Percentiles rank a stretch among this genome's conserved stretches.
These are phyloP conservation scores for Parastagonospora nodorum DNA, from an alignment of 2,329 filamentous ascomycete species.

Conservation along the genomic window DNA sequence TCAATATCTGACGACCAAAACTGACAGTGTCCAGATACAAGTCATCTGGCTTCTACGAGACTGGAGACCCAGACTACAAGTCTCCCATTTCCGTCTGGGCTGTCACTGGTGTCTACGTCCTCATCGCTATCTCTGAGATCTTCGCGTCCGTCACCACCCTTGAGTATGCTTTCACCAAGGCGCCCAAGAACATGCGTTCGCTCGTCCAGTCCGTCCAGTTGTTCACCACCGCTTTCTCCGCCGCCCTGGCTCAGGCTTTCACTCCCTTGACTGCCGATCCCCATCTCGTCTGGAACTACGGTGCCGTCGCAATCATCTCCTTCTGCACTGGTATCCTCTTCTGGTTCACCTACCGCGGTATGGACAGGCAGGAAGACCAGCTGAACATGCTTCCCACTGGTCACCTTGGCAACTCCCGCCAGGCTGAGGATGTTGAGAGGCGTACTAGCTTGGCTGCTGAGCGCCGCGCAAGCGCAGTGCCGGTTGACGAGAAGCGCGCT, in stretches of 20 bases:
- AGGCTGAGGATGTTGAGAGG: constrained; percentile 39
- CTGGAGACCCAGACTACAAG: constrained; percentile 42
- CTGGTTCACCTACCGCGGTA: constrained; percentile 36
- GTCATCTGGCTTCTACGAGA: constrained; percentile 55
- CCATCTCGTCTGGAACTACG: constrained; percentile 43
- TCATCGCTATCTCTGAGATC: constrained; percentile 65
- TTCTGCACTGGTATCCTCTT: constrained; percentile 42
- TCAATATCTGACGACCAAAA: background rate
- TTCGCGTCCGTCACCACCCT: constrained; percentile 70
- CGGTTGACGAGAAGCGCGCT: constrained; percentile 17
- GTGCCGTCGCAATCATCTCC: constrained; percentile 41
- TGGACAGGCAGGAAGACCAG: constrained; percentile 43
- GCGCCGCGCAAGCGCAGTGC: constrained; percentile 11
- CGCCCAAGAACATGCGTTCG: constrained; percentile 66
- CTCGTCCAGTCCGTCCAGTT: constrained; percentile 44
- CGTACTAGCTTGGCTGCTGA: constrained; percentile 23
- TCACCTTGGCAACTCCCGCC: constrained; percentile 34
- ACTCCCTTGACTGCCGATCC: constrained; percentile 34
- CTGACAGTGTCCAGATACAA: constrained; percentile 49
- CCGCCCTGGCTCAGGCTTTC: constrained; percentile 37
- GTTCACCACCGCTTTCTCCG: constrained; percentile 44
- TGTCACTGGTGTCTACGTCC: constrained; percentile 57
- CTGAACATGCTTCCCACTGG: constrained; percentile 47
- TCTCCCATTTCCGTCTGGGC: constrained; percentile 59
- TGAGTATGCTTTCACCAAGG: constrained; percentile 77